phyloP scores from a whole-genome alignment of 768 basidiomycete genomes.

The Suillus placidus region DNA sequence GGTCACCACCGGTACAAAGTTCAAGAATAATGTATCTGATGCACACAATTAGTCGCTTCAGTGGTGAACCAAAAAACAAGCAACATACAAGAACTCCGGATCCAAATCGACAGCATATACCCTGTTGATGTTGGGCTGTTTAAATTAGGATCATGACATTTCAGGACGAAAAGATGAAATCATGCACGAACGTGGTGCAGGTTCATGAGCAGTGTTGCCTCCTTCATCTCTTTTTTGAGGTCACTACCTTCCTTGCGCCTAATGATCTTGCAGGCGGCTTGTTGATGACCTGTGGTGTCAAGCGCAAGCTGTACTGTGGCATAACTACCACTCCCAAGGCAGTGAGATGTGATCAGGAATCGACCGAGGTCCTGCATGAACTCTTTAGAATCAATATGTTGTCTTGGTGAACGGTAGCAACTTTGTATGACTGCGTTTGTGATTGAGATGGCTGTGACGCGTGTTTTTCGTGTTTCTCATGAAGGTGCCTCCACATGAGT shows the following conservation, averaged over 20 bases:
- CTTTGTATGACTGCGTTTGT: conserved; percentile 54
- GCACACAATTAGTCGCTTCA: background rate
- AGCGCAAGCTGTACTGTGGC: conserved; percentile 81
- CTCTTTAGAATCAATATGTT: conserved; percentile 4
- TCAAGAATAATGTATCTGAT: conserved; percentile 80
- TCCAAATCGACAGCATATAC: conserved; percentile 71
- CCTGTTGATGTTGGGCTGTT: conserved; percentile 79
- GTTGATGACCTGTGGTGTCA: conserved; percentile 61
- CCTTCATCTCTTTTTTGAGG: conserved; percentile 65
- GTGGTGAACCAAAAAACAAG: background rate
- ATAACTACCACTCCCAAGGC: conserved; percentile 80
- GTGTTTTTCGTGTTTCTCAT: conserved; percentile 53
- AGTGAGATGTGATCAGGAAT: conserved; percentile 77
- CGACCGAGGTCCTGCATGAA: conserved; percentile 56
- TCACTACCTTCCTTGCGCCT: conserved; percentile 52
- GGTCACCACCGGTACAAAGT: conserved; percentile 82
- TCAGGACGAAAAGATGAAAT: background rate
- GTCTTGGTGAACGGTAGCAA: conserved; percentile 24
- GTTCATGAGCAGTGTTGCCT: conserved; percentile 71
- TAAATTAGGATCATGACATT: conserved; percentile 3
- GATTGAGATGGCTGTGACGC: conserved; percentile 62
- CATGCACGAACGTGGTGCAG: conserved; percentile 62
- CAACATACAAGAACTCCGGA: conserved; percentile 57
- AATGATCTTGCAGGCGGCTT: conserved; percentile 86
- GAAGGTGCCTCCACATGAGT: conserved; percentile 55